Evolutionary conservation across 306 rosid species (phyloP), one percentile per base, ranked within the genome.

Genomic region (Cucurbita maxima): DNA sequence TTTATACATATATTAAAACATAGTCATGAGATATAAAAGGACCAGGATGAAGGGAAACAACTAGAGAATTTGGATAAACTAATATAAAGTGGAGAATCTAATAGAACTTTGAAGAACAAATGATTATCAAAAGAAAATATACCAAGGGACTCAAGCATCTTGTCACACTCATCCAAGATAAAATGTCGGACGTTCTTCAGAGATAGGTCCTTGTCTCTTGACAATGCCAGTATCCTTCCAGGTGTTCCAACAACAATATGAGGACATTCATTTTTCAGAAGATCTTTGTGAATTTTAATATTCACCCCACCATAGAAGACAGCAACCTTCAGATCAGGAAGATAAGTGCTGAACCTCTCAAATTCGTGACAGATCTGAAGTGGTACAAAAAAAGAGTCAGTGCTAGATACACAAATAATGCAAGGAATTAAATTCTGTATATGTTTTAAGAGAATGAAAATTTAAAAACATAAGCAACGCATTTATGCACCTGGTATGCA

Each of bases 171-270:
- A 66, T 95, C 99, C 52, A 95, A 82, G 70, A 95, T 89, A 66
- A 95, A 95, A 85, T 95, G 99, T 75, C 99, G 80, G 75, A 91
- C 99, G 62, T 94, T 94, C 90, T 89, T 94, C 79, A 94, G 78
- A 10, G 95, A 89, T 58, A 94, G 99, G 16, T 91, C 95, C 82
- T 89, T 94, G 0, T 94, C 99, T 83, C 97, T 85, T 34, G 96
- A 60, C 76, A 94, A 55, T 18, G 97, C 96, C 41, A 94, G 80
- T 71, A 94, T 88, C 82, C 99, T 91, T 71, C 99, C 99, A 11
- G 99, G 99, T 4, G 99, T 95, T 78, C 99, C 99, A 66, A 95
- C 99, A 85, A 95, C 99, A 79, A 95, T 89, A 83, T 95, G 99
- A 7, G 99, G 99, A 78, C 99, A 95, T 77, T 95, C 99, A 51